Conservation (phyloP, 1,284 basidiomycete species). For the Somion occarium region DNA sequence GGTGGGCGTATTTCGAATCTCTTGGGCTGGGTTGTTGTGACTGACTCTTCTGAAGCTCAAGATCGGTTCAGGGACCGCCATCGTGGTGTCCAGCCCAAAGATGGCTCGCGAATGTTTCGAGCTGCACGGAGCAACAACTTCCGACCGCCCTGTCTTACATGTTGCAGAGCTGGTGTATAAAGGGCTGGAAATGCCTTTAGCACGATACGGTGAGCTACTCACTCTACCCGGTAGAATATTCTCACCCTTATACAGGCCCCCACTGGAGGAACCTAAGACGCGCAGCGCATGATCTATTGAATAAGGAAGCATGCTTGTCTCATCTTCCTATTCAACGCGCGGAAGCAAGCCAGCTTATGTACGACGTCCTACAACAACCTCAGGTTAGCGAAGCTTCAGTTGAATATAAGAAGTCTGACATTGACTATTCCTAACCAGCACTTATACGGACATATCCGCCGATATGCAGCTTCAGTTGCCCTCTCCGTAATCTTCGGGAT, state of each 20-base stretch:
- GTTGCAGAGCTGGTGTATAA: conserved; percentile 19
- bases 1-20: not conserved
- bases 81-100: conserved; percentile 24
- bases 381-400: not conserved
- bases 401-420: no score
- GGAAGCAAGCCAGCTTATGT: not conserved
- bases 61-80: conserved; percentile 19
- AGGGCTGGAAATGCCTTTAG: conserved; percentile 13
- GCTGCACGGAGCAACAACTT: conserved; percentile 16
- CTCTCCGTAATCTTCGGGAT: conserved; percentile 27
- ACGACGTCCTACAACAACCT: not conserved
- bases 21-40: not conserved
- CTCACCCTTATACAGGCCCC: no score
- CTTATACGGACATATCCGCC: conserved; percentile 15
- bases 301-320: not conserved
- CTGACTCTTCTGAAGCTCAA: conserved; percentile 15
- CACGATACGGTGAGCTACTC: not conserved
- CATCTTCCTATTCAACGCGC: not conserved
- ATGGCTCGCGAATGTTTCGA: conserved; percentile 27
- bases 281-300: not conserved
- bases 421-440: not conserved
- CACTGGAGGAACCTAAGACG: not conserved
- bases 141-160: conserved; percentile 19
- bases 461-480: conserved; percentile 24
- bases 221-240: no score